Percentiles rank a stretch among this genome's conserved stretches.
Evolutionary conservation across 257 asterid species (phyloP).

Genomic region (Solanum appendiculatum): DNA sequence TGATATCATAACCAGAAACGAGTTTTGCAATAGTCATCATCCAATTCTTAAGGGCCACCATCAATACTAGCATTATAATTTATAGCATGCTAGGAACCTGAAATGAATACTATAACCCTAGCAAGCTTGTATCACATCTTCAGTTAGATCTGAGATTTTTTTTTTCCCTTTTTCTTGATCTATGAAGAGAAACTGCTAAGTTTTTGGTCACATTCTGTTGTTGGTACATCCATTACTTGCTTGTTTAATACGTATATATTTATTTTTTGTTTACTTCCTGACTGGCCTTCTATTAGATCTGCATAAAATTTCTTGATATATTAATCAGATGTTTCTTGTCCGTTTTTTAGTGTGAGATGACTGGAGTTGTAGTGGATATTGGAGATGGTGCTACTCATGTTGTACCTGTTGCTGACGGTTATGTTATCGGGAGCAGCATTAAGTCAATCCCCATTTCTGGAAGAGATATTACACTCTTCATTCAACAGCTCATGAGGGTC

Average conservation of each 20-base stretch:
- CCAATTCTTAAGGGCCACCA: background rate
- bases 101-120: background rate
- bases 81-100: background rate
- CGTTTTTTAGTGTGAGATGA: conserved; percentile 84
- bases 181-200: background rate
- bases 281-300: background rate
- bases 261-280: background rate
- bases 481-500: conserved; percentile 94
- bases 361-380: conserved; percentile 91
- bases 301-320: background rate
- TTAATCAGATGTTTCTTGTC: background rate
- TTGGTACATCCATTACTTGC: background rate
- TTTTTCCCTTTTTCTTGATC: background rate
- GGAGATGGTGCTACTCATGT: conserved; percentile 99
- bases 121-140: background rate
- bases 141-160: background rate
- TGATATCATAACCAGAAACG: background rate
- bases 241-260: background rate
- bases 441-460: conserved; percentile 87
- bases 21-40: background rate
- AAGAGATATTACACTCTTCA: conserved; percentile 70
- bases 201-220: background rate
- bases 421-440: conserved; percentile 94
- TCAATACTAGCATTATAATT: background rate
- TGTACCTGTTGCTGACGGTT: conserved; percentile 98